Evolutionary conservation across 495 filamentous ascomycete species (phyloP).

Genomic region (Neurospora sp.): DNA sequence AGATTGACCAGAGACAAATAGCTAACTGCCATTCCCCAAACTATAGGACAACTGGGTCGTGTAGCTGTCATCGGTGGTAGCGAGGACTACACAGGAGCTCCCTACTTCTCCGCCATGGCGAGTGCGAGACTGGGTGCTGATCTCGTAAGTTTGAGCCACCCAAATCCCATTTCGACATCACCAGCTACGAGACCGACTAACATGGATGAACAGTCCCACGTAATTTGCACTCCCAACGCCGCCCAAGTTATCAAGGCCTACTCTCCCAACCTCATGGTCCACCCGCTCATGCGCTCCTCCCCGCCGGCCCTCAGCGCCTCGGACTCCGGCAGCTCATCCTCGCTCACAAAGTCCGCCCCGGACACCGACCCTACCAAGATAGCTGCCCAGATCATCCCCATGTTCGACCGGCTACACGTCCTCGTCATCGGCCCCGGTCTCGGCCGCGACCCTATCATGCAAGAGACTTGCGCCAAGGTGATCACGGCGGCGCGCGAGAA

Average conservation of each 20-base stretch:
- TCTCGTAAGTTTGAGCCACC: constrained; percentile 46
- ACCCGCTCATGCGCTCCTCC: constrained; percentile 82
- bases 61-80: constrained; percentile 93
- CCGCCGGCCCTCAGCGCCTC: constrained; percentile 28
- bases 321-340: constrained; percentile 28
- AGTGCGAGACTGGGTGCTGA: constrained; percentile 81
- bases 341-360: constrained; percentile 24
- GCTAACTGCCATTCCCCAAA: constrained; percentile 22
- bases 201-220: constrained; percentile 58
- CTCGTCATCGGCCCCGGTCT: constrained; percentile 90
- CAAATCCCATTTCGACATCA: background rate
- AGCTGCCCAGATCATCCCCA: constrained; percentile 59
- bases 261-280: constrained; percentile 97
- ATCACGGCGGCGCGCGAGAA: constrained; percentile 67
- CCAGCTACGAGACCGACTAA: background rate
- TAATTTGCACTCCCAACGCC: constrained; percentile 88
- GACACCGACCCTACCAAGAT: constrained; percentile 46
- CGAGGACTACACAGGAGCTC: constrained; percentile 92
- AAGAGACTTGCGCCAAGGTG: constrained; percentile 70
- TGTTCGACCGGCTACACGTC: constrained; percentile 82
- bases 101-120: constrained; percentile 96
- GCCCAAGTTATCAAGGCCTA: constrained; percentile 91
- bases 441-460: constrained; percentile 81
- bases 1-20: background rate
- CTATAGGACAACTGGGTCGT: constrained; percentile 68